A percentile compares a stretch with the other conserved stretches of the same genome.
phyloP scores from a whole-genome alignment of 805 yeast genomes.

The Nakazawaea pomicola region DNA sequence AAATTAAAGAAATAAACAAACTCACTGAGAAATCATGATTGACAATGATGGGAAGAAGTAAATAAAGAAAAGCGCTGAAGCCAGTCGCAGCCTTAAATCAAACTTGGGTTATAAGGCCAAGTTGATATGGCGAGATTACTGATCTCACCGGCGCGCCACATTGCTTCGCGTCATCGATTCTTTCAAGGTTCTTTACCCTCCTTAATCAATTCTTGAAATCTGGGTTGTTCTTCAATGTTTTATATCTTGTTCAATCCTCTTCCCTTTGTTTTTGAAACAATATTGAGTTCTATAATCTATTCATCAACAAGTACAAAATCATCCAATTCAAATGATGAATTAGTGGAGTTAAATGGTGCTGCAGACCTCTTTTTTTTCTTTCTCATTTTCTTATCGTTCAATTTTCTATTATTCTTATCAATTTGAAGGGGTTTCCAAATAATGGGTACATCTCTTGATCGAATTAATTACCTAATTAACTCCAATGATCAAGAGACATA shows the following conservation, averaged over 20 bases:
- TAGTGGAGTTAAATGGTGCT: conserved; percentile 33
- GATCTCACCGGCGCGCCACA: conserved; percentile 22
- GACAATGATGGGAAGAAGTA: too few relatives aligned
- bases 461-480: background rate
- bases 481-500: too few relatives aligned
- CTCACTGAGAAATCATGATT: too few relatives aligned
- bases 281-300: background rate
- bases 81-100: conserved; percentile 12
- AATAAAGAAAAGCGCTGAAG: conserved; percentile 7
- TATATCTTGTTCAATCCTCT: too few relatives aligned
- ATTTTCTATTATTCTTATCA: too few relatives aligned
- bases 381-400: too few relatives aligned
- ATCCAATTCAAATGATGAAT: conserved; percentile 28
- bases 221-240: background rate
- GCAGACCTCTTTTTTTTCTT: conserved; percentile 28
- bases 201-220: too few relatives aligned
- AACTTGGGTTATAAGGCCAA: background rate
- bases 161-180: conserved; percentile 21
- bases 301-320: conserved; percentile 19
- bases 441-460: conserved; percentile 4
- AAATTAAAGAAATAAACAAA: too few relatives aligned
- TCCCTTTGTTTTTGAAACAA: background rate
- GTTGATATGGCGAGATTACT: background rate
- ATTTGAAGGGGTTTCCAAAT: too few relatives aligned
- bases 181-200: background rate